phyloP scores from a whole-genome alignment of 1,284 basidiomycete genomes.

The Microbotryomycetes sp. region DNA sequence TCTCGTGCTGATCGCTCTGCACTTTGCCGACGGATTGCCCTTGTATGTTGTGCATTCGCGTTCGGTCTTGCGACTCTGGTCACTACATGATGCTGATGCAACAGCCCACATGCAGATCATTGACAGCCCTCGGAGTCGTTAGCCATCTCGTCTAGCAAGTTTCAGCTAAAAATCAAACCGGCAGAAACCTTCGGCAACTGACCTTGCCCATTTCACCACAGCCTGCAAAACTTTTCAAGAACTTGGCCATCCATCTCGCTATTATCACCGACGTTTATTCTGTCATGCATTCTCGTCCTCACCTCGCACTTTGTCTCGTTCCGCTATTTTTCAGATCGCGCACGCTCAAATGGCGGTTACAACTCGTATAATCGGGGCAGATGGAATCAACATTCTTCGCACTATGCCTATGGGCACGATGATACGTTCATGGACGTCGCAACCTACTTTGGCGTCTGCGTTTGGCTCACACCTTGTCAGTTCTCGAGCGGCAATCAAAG shows the following conservation, averaged over 20 bases:
- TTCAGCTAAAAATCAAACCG: background rate
- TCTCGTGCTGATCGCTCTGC: slow-evolving; percentile 64
- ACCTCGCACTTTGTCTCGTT: slow-evolving; percentile 90
- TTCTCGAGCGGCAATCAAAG: background rate
- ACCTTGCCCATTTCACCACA: background rate
- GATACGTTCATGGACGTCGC: slow-evolving; percentile 74
- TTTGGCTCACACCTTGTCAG: slow-evolving; percentile 57
- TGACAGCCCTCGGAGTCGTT: slow-evolving; percentile 65
- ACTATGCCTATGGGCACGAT: slow-evolving; percentile 9
- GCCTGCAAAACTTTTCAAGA: slow-evolving; percentile 67
- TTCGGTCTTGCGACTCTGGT: background rate
- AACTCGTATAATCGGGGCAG: background rate
- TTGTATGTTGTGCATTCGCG: slow-evolving; percentile 37
- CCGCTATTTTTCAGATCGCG: slow-evolving; percentile 70
- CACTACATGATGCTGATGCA: background rate
- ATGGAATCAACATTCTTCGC: background rate
- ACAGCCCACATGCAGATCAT: slow-evolving; percentile 36
- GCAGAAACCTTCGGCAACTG: slow-evolving; percentile 42
- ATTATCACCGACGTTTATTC: slow-evolving; percentile 69
- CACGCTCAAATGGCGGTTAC: slow-evolving; percentile 35
- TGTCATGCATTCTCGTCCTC: slow-evolving; percentile 73
- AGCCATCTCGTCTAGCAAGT: slow-evolving; percentile 68
- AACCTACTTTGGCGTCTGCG: slow-evolving; percentile 83
- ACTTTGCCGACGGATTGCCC: slow-evolving; percentile 70
- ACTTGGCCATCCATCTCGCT: slow-evolving; percentile 87